Base-by-base conservation (phyloP, 2,329 filamentous ascomycete genomes). In the Bretziella fagacearum region DNA sequence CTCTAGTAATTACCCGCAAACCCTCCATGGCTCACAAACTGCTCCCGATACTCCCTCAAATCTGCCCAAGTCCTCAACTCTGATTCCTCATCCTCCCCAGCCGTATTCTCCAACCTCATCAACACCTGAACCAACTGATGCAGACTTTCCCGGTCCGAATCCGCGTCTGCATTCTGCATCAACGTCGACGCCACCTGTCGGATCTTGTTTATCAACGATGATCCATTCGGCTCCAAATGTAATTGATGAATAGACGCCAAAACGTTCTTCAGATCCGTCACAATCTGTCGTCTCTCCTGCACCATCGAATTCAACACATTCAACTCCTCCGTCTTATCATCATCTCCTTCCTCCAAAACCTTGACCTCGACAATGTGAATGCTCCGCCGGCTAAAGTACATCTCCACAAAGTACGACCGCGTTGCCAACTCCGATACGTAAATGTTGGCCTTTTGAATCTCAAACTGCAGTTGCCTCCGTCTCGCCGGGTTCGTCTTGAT, bases 381-480 rank as follows among this genome's bases (percentile, higher is more conserved):
- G 46, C 86, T 81, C 30, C 78, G 75, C 1, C 91, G 68, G 54
- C 77, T 78, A 60, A 84, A 84, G 62, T 89, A 93, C 53, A 86
- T 80, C 59, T 93, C 84, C 0, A 93, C 84, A 48, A 89, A 77
- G 58, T 85, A 87, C 0, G 83, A 89, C 20, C 86, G 73, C 0
- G 84, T 93, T 2, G 79, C 78, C 7, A 94, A 67, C 56, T 86
- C 81, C 4, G 81, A 89, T 2, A 79, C 77, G 57, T 89, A 85
- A 32, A 94, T 83, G 59, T 93, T 93, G 5, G 84, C 83, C 59
- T 93, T 93, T 59, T 93, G 85, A 25, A 94, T 91, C 62, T 93
- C 86, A 54, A 79, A 85, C 57, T 91, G 84, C 3, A 86, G 59
- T 47, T 70, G 65, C 1, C 74, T 68, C 2, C 73, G 68, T 2